Evolutionary conservation across 1,284 basidiomycete genomes (phyloP), one percentile per base, ranked within the genome.

Genomic region (Pyrrhoderma lamaoense): DNA sequence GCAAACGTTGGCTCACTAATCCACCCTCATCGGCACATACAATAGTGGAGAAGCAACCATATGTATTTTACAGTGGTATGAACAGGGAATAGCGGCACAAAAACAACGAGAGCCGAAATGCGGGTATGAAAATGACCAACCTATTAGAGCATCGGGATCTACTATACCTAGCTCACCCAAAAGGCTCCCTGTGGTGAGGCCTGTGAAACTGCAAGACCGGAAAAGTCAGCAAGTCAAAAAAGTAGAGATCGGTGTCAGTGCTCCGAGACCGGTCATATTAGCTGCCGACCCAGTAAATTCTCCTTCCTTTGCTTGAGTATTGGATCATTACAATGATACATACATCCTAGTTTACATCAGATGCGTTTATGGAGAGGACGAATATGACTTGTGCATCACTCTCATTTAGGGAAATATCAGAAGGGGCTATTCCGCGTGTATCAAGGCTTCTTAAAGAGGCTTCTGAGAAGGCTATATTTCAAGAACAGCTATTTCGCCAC

Each of bases 391-490:
- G 79, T 53, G 68, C 75, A 27, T 62, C 72, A 5, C 64, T 79
- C 3, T 74, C 74, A 0, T 82, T 82, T 62, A 62, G 65, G 19
- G 76, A 80, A 37, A 70, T 82, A 38, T 72, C 77, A 1, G 66
- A 71, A 21, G 79, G 76, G 2, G 55, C 60, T 8, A 57, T 80
- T 14, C 76, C 77, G 0, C 55, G 45, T 34, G 57, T 54, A 25
- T 57, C 55, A 39, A 23, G 9, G 34, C 25, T 5, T 16, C 45
- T 8, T 27, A 8, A 37, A 37, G 35, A 9, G 35, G 16, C 35
- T 37, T n/a, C n/a, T n/a, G 11, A 16, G 9, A 37, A 11, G 35
- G 16, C 35, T 37, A 9, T 11, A 37, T 11, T 16, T 37, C 35
- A 37, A 37, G 35, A 16, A 37, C 35, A 16, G 16, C 38, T 40